These are phyloP conservation scores for Globisporangium emineosum DNA, from an alignment of 352 stramenopile species.

Conservation along the genomic window DNA sequence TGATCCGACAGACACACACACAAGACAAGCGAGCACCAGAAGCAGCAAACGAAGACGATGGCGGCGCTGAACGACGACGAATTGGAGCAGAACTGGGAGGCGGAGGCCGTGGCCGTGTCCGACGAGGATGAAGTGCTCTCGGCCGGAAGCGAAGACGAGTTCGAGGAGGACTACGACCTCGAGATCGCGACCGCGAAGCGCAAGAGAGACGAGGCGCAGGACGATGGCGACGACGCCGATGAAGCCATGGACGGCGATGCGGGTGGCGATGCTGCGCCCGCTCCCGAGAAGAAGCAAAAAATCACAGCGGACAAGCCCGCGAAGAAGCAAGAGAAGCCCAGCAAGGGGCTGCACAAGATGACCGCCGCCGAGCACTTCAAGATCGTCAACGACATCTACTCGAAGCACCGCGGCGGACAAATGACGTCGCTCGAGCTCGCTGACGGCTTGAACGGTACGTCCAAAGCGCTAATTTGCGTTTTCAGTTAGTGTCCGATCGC, in stretches of 20 bases:
- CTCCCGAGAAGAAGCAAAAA: constrained; percentile 58
- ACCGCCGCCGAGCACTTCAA: constrained; percentile 72
- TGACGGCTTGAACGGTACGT: constrained; percentile 68
- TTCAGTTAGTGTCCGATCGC: not conserved
- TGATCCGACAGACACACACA: not conserved
- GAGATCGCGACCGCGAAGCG: constrained; percentile 52
- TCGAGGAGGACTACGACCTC: constrained; percentile 68
- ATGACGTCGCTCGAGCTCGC: constrained; percentile 84
- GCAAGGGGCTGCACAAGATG: constrained; percentile 81
- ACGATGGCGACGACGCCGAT: constrained; percentile 26
- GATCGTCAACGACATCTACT: constrained; percentile 78
- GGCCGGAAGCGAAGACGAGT: constrained; percentile 75
- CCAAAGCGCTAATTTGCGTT: not conserved
- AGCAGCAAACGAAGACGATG: constrained; percentile 10
- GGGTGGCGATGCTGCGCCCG: constrained; percentile 12
- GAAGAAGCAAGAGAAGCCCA: constrained; percentile 26
- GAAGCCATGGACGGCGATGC: not conserved
- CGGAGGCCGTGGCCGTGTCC: constrained; percentile 31
- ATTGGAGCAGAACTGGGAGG: constrained; percentile 63
- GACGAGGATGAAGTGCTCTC: constrained; percentile 57
- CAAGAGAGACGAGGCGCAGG: constrained; percentile 27
- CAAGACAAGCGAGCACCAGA: too few relatives aligned
- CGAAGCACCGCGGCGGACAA: constrained; percentile 67
- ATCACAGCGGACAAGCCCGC: not conserved
- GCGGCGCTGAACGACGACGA: constrained; percentile 50